A percentile compares a stretch with the other conserved stretches of the same genome.
phyloP scores from a whole-genome alignment of 441 rosid genomes.

The Gossypium davidsonii region DNA sequence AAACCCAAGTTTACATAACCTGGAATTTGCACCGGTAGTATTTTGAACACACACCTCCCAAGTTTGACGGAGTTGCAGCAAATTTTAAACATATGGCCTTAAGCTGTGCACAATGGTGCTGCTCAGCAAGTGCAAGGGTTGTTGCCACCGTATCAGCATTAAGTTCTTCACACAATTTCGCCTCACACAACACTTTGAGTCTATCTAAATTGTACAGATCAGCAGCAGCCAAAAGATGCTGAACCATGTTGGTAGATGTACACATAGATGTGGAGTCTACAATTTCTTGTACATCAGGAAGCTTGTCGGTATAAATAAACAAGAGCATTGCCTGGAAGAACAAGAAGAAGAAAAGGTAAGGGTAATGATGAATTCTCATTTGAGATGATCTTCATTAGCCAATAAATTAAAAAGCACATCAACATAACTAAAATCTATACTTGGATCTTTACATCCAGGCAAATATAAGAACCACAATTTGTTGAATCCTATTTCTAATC shows the following conservation, averaged over 20 bases:
- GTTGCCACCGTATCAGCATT: conserved; percentile 69
- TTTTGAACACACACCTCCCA: conserved; percentile 59
- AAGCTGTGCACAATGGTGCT: conserved; percentile 71
- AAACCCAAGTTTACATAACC: conserved; percentile 27
- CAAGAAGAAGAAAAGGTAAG: conserved; percentile 8
- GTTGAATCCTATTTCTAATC: neutral
- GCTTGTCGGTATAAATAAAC: conserved; percentile 71
- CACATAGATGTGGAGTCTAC: conserved; percentile 49
- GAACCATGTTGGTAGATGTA: conserved; percentile 65
- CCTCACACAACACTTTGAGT: conserved; percentile 64
- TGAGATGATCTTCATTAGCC: neutral
- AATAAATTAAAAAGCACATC: neutral
- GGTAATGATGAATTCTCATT: neutral
- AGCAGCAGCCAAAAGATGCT: conserved; percentile 79
- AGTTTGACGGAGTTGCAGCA: conserved; percentile 64
- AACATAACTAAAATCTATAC: neutral
- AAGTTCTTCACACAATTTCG: conserved; percentile 68
- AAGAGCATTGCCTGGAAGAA: conserved; percentile 67
- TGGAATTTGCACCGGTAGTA: conserved; percentile 27
- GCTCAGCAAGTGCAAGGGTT: conserved; percentile 88
- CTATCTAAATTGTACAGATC: conserved; percentile 80
- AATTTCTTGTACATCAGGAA: conserved; percentile 66
- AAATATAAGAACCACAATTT: neutral
- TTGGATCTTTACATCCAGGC: neutral
- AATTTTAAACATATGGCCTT: conserved; percentile 73